These are phyloP conservation scores for Trypanosoma mega DNA, from an alignment of 208 protist species.

Conservation along the genomic window DNA sequence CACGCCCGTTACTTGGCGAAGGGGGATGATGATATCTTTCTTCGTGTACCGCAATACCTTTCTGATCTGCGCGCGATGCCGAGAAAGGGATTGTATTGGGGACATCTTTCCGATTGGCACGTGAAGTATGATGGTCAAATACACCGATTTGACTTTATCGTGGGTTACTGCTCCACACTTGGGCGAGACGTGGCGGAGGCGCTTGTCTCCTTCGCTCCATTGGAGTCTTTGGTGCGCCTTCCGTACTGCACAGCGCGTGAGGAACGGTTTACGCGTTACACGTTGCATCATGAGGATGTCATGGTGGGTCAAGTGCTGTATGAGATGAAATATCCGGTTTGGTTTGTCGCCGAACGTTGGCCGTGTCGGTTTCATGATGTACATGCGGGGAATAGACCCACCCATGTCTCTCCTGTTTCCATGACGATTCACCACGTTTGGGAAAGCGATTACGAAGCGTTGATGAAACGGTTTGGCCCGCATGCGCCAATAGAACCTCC, in stretches of 20 bases:
- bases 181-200: background rate
- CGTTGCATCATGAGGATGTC: background rate
- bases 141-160: background rate
- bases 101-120: background rate
- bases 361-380: background rate
- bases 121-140: background rate
- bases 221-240: background rate
- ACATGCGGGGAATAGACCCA: no score
- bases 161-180: background rate
- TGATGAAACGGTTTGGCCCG: no score
- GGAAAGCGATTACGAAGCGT: no score
- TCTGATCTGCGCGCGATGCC: slow-evolving; percentile 31
- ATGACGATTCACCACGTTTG: no score
- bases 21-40: slow-evolving; percentile 55
- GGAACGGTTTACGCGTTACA: background rate
- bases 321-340: background rate
- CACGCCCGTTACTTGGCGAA: slow-evolving; percentile 41
- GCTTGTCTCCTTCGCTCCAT: background rate
- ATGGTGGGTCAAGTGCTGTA: slow-evolving; percentile 2
- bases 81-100: slow-evolving; percentile 7
- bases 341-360: background rate
- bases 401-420: no score
- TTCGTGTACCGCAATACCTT: slow-evolving; percentile 56
- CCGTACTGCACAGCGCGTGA: background rate
- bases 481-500: no score